Evolutionary conservation across 345 rosid species (phyloP).

Genomic region (Acer saccharum): DNA sequence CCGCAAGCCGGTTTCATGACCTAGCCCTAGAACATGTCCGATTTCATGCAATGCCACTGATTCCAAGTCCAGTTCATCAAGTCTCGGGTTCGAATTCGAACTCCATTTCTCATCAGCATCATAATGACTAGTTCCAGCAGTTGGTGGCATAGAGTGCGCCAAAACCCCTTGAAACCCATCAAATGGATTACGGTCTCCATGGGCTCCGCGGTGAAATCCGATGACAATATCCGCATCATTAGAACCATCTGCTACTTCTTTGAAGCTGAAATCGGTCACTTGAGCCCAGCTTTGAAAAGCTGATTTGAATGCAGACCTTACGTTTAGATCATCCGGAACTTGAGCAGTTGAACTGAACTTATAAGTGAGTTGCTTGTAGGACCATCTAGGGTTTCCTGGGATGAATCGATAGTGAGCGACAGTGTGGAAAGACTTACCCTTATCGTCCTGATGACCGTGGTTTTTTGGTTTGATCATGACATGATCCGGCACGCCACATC

Average conservation of each 20-base stretch:
- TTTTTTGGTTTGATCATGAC: not conserved
- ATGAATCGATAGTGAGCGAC: slow-evolving; percentile 14
- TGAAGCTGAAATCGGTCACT: slow-evolving; percentile 26
- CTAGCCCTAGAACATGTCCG: slow-evolving; percentile 32
- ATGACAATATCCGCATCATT: slow-evolving; percentile 10
- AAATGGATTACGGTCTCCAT: slow-evolving; percentile 18
- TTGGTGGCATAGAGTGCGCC: slow-evolving; percentile 26
- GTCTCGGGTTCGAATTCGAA: not conserved
- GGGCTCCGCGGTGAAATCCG: slow-evolving; percentile 19
- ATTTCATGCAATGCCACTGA: slow-evolving; percentile 35
- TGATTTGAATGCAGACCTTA: slow-evolving; percentile 17
- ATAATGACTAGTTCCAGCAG: slow-evolving; percentile 19
- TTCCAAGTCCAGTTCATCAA: slow-evolving; percentile 17
- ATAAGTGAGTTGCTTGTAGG: slow-evolving; percentile 20
- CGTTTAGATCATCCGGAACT: not conserved
- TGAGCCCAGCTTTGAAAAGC: slow-evolving; percentile 32
- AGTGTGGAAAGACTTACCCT: slow-evolving; percentile 1
- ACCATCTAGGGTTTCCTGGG: slow-evolving; percentile 15
- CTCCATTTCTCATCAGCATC: slow-evolving; percentile 36
- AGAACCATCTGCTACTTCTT: not conserved
- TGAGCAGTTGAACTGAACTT: slow-evolving; percentile 11
- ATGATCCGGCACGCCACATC: slow-evolving; percentile 27
- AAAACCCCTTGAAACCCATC: slow-evolving; percentile 22
- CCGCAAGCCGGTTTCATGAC: slow-evolving; percentile 14
- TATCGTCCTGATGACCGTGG: not conserved